Evolutionary conservation across 306 rosid genomes (phyloP), one percentile per base, ranked within the genome.

Genomic region (Rosa chinensis): DNA sequence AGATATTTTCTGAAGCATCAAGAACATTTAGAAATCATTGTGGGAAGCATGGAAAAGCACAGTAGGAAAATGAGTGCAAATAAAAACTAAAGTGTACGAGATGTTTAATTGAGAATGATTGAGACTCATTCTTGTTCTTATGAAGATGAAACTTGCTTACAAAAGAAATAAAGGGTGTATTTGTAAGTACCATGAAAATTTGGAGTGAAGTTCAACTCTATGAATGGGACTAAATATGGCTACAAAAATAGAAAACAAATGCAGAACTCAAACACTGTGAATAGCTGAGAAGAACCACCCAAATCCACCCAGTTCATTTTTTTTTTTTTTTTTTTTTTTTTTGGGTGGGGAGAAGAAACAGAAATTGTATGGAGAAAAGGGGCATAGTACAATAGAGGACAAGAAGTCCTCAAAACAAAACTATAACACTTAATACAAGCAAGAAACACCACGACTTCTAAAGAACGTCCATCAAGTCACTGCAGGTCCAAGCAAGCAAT

Each of bases 261-360:
- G 28, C 48, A 66, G 71, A 66, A 66, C 43, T 16, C 20, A 5
- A 59, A 23, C 16, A 48, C 17, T 48, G 37, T 20, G 37, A 9
- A 25, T 21, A 59, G 66, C 66, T 59, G 66, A 35, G 43, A 37
- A 66, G 45, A 66, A 37, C 70, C 70, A 37, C 70, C 32, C 70
- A 66, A 37, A 4, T 18, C 70, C 12, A 3, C 21, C 45, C 14
- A 10, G 14, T 53, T 59, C 23, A 13, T 6, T 10, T 59, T 25
- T 59, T 59, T 10, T 55, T 12, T 14, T 13, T 50, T 50, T 50
- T 32, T 32, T 32, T 32, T 2, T 32, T 32, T 32, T 32, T 32
- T 32, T 32, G 37, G 37, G 37, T 32, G 6, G 20, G 66, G 66
- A 59, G 66, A 59, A 21, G 37, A 59, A 17, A 18, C 10, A 16